These are phyloP conservation scores for Aquilaria malaccensis DNA, from an alignment of 345 rosid genomes.

Conservation along the genomic window DNA sequence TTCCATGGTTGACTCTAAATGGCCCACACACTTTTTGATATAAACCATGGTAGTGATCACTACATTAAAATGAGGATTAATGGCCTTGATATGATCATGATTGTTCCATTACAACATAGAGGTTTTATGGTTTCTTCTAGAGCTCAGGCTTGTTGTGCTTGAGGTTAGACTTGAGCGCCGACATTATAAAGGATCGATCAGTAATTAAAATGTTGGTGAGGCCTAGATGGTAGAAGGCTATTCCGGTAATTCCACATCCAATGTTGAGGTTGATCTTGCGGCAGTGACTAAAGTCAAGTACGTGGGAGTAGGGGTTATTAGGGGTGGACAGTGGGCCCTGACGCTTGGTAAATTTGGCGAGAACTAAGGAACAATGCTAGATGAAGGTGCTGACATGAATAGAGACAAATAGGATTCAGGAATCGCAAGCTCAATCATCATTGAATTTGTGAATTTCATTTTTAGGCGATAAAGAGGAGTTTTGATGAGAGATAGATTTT, in stretches of 20 bases:
- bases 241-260: slow-evolving; percentile 83
- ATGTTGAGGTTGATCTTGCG: slow-evolving; percentile 76
- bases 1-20: slow-evolving; percentile 62
- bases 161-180: slow-evolving; percentile 83
- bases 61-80: slow-evolving; percentile 68
- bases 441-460: slow-evolving; percentile 91
- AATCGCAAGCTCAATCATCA: slow-evolving; percentile 66
- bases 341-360: slow-evolving; percentile 84
- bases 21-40: slow-evolving; percentile 58
- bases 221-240: slow-evolving; percentile 77
- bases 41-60: slow-evolving; percentile 85
- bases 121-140: slow-evolving; percentile 44
- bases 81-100: slow-evolving; percentile 41
- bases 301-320: slow-evolving; percentile 46
- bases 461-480: background rate
- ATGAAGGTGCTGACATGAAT: slow-evolving; percentile 92
- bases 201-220: slow-evolving; percentile 68
- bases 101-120: slow-evolving; percentile 67
- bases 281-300: slow-evolving; percentile 47
- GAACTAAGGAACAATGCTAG: slow-evolving; percentile 87
- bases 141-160: slow-evolving; percentile 75
- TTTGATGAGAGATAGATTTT: too few species aligned
- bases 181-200: slow-evolving; percentile 80
- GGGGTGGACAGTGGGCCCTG: slow-evolving; percentile 45
- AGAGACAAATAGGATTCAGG: slow-evolving; percentile 48